Evolutionary conservation across 2,329 filamentous ascomycete genomes (phyloP).

Genomic region (Aureobasidium leucospermi): DNA sequence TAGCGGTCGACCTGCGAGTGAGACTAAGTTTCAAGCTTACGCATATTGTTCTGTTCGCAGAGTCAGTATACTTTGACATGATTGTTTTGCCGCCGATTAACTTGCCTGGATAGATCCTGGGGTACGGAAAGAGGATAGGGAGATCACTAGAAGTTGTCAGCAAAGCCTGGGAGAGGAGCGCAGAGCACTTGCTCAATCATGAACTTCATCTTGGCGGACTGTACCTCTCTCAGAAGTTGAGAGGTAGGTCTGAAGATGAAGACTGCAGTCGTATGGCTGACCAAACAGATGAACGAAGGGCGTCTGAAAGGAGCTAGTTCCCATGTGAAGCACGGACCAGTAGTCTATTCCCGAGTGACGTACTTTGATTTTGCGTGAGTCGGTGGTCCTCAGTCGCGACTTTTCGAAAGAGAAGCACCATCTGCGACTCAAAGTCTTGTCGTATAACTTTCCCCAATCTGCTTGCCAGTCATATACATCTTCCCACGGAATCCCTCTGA

Average conservation of each 20-base stretch:
- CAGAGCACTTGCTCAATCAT: conserved; percentile 58
- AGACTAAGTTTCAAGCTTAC: conserved; percentile 26
- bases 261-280: conserved; percentile 3
- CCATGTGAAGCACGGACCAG: neutral
- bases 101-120: conserved; percentile 58
- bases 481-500: too few relatives aligned
- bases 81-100: neutral
- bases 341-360: neutral
- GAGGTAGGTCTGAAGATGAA: neutral
- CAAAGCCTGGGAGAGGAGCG: neutral
- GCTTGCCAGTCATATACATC: too few relatives aligned
- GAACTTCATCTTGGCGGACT: conserved; percentile 62
- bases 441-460: neutral
- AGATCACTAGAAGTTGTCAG: conserved; percentile 45
- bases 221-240: neutral
- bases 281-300: conserved; percentile 8
- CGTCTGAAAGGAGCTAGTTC: conserved; percentile 1
- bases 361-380: neutral
- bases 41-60: conserved; percentile 54
- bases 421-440: neutral
- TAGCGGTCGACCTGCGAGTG: neutral
- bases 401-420: neutral
- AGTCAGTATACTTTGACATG: conserved; percentile 13
- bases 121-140: conserved; percentile 66
- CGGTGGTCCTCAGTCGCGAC: neutral